phyloP scores from a whole-genome alignment of 768 basidiomycete genomes.

The Asterophora lycoperdoides region DNA sequence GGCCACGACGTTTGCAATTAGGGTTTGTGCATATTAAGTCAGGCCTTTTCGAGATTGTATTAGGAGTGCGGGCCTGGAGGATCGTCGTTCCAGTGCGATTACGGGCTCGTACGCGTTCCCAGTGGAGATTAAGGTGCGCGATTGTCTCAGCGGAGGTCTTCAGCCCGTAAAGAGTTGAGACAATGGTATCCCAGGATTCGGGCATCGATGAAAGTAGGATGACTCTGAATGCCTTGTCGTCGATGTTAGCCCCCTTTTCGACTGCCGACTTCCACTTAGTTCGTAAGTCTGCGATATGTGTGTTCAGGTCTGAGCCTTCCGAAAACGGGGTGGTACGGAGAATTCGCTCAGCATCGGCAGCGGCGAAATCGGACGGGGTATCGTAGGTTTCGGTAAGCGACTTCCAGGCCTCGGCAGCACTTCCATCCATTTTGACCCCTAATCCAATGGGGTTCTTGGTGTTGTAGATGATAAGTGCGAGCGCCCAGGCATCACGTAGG shows the following conservation, averaged over 20 bases:
- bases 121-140: constrained; percentile 6
- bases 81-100: neutral
- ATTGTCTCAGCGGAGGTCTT: constrained; percentile 11
- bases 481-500: constrained; percentile 1
- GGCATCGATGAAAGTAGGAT: constrained; percentile 20
- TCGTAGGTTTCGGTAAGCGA: constrained; percentile 12
- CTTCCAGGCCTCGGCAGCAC: constrained; percentile 14
- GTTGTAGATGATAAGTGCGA: constrained; percentile 6
- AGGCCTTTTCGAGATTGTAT: neutral
- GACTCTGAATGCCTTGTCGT: constrained; percentile 16
- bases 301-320: constrained; percentile 11
- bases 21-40: neutral
- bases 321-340: constrained; percentile 8
- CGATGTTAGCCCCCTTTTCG: constrained; percentile 11
- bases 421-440: constrained; percentile 14
- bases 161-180: constrained; percentile 12
- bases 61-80: neutral
- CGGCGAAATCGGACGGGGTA: constrained; percentile 8
- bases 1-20: neutral
- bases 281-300: constrained; percentile 14
- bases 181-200: constrained; percentile 18
- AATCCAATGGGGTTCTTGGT: constrained; percentile 17
- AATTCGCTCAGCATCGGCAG: constrained; percentile 10
- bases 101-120: neutral
- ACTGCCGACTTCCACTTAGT: constrained; percentile 15